Conservation (phyloP, 2,329 filamentous ascomycete genomes). For the Aspergillus transmontanensis region DNA sequence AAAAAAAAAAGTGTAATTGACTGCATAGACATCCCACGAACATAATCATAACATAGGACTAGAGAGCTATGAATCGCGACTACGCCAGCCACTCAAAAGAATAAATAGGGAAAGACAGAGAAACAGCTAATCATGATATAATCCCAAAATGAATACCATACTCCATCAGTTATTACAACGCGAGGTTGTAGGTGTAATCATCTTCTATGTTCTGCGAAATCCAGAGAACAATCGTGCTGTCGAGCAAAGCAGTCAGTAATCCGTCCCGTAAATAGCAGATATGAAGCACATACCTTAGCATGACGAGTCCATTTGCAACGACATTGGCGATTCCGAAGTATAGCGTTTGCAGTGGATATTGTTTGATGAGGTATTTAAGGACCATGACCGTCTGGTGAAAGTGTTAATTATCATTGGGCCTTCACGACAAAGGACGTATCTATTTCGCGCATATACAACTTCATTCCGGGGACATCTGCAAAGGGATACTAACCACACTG, state of each 20-base stretch:
- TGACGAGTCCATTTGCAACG: conserved; percentile 65
- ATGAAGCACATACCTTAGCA: conserved; percentile 61
- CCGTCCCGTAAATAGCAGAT: neutral
- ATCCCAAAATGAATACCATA: neutral
- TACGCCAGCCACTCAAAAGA: conserved; percentile 4
- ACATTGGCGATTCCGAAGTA: conserved; percentile 71
- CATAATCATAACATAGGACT: conserved; percentile 5
- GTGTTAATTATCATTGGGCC: neutral
- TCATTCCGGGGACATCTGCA: neutral
- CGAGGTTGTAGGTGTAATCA: conserved; percentile 70
- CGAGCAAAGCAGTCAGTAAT: conserved; percentile 23
- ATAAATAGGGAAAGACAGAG: neutral
- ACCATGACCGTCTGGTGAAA: conserved; percentile 61
- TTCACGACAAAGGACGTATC: neutral
- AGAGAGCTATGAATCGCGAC: conserved; percentile 3
- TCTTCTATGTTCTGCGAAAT: conserved; percentile 73
- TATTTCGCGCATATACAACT: neutral
- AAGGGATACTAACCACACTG: conserved; percentile 54
- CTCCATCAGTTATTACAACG: conserved; percentile 50
- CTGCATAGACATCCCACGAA: neutral
- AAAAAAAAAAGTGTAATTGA: neutral
- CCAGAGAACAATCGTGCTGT: conserved; percentile 66
- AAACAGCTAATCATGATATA: neutral
- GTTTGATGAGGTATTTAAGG: conserved; percentile 66
- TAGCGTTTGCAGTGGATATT: conserved; percentile 62